A percentile compares a stretch with the other conserved stretches of the same genome.
Evolutionary conservation across 108 stramenopile genomes (phyloP).

Genomic region (Nitzschia sp.): DNA sequence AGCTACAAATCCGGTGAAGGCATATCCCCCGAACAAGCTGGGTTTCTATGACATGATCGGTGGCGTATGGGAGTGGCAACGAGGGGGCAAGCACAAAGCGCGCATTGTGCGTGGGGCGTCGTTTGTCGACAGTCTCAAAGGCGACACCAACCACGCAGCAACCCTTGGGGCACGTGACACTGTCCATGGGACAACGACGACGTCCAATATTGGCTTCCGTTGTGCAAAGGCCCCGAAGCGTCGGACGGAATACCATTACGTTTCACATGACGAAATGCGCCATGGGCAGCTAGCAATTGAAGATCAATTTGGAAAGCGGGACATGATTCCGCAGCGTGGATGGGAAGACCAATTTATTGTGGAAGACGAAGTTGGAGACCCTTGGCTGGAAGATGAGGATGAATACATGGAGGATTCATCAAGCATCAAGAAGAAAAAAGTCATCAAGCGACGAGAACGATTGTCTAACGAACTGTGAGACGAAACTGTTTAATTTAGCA

Average conservation of each 20-base stretch:
- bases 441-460: conserved; percentile 41
- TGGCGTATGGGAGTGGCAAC: conserved; percentile 95
- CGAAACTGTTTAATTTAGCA: neutral
- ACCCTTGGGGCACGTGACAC: conserved; percentile 80
- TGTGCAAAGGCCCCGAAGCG: conserved; percentile 79
- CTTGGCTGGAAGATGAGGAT: conserved; percentile 28
- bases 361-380: conserved; percentile 51
- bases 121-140: conserved; percentile 87
- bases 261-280: conserved; percentile 64
- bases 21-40: conserved; percentile 77
- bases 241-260: conserved; percentile 73
- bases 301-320: conserved; percentile 64
- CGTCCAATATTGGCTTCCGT: conserved; percentile 85
- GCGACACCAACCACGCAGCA: conserved; percentile 83
- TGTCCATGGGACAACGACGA: conserved; percentile 82
- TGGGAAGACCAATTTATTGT: conserved; percentile 51
- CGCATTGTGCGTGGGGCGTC: conserved; percentile 88
- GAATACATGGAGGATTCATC: neutral
- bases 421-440: conserved; percentile 44
- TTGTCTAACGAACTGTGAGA: conserved; percentile 44
- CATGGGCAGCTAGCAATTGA: conserved; percentile 67
- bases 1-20: conserved; percentile 81
- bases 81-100: conserved; percentile 86
- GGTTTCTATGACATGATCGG: conserved; percentile 93
- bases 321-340: conserved; percentile 46